Conservation (phyloP, 2,329 filamentous ascomycete genomes). For the Colletotrichum sublineola region DNA sequence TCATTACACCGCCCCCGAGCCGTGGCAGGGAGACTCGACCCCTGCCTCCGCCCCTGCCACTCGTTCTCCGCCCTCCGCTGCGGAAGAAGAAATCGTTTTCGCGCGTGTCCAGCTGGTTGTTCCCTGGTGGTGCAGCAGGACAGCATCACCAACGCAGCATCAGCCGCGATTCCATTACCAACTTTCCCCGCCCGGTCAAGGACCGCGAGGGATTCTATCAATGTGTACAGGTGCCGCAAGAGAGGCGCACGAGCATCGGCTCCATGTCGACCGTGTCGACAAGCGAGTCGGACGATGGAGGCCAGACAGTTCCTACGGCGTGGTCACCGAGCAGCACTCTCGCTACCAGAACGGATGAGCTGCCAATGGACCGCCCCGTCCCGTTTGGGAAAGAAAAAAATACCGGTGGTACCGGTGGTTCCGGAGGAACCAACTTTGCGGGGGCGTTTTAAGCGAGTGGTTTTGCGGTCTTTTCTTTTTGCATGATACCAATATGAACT, state of each 20-base stretch:
- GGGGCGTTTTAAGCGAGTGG: constrained; percentile 35
- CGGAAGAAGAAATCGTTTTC: constrained; percentile 78
- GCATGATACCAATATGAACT: constrained; percentile 39
- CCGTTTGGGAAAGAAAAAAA: constrained; percentile 39
- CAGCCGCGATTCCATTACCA: constrained; percentile 66
- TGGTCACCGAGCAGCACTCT: constrained; percentile 64
- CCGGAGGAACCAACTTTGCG: constrained; percentile 36
- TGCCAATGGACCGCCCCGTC: constrained; percentile 44
- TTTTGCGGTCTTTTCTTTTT: constrained; percentile 17
- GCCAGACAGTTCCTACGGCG: constrained; percentile 61
- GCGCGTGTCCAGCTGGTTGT: constrained; percentile 71
- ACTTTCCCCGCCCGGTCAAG: constrained; percentile 65
- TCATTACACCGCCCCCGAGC: constrained; percentile 48
- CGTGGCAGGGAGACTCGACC: constrained; percentile 52
- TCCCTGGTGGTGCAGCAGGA: constrained; percentile 54
- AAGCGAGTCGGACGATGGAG: constrained; percentile 62
- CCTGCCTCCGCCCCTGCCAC: constrained; percentile 68
- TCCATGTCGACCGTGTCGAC: constrained; percentile 64
- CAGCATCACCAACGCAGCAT: constrained; percentile 55
- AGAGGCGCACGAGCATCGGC: constrained; percentile 57
- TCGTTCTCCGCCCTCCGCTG: constrained; percentile 70
- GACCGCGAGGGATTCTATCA: constrained; percentile 71
- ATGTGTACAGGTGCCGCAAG: constrained; percentile 58
- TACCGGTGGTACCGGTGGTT: constrained; percentile 1
- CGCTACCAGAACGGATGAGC: constrained; percentile 55